Percentiles rank a stretch among this genome's conserved stretches.
Conservation (phyloP, 768 basidiomycete genomes). For the Tricholoma hemisulphureum region DNA sequence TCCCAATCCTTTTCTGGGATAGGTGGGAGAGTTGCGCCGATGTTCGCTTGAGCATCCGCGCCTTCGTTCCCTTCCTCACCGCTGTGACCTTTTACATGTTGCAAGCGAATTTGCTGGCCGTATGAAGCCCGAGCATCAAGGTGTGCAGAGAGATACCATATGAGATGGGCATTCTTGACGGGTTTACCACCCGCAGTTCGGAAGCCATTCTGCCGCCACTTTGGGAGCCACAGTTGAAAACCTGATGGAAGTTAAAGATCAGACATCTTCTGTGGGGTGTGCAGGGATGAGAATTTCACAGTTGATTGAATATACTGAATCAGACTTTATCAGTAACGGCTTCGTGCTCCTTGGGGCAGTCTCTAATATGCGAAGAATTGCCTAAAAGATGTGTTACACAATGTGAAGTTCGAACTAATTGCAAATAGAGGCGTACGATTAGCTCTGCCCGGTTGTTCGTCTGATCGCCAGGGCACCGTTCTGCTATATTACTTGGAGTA, state of each 20-base stretch:
- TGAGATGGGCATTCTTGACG: constrained; percentile 73
- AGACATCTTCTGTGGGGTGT: neutral
- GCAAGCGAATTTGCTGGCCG: constrained; percentile 59
- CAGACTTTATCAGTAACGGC: constrained; percentile 75
- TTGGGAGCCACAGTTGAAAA: constrained; percentile 61
- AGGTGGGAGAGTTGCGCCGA: constrained; percentile 44
- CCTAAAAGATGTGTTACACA: constrained; percentile 44
- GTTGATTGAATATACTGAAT: constrained; percentile 80
- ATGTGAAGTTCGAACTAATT: neutral
- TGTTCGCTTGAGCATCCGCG: constrained; percentile 73
- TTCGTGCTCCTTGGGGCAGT: constrained; percentile 54
- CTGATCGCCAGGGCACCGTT: constrained; percentile 79
- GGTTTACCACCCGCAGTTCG: constrained; percentile 43
- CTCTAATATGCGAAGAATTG: constrained; percentile 81
- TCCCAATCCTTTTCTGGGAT: constrained; percentile 63
- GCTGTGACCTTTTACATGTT: constrained; percentile 77
- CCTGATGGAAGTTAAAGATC: constrained; percentile 39
- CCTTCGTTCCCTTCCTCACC: constrained; percentile 84
- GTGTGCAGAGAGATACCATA: constrained; percentile 66
- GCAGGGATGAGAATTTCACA: constrained; percentile 43
- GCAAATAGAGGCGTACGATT: constrained; percentile 49
- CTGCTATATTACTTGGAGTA: constrained; percentile 66
- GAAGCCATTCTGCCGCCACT: constrained; percentile 63
- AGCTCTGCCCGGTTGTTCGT: constrained; percentile 91
- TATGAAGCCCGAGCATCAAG: constrained; percentile 48